phyloP scores from a whole-genome alignment of 352 stramenopile species.

The Phytophthora citricola region DNA sequence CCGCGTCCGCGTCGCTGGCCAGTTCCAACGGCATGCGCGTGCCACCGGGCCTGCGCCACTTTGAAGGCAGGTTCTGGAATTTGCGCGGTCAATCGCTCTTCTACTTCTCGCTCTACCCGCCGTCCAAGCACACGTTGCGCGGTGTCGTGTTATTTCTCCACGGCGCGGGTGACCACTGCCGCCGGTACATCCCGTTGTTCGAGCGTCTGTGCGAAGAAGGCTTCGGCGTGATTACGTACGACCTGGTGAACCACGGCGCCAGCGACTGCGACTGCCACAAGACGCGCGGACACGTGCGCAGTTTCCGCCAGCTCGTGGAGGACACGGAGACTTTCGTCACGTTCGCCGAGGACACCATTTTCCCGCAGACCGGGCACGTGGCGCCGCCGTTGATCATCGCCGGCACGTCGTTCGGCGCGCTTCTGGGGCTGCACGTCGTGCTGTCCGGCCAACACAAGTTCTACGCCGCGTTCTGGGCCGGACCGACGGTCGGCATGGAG shows the following conservation, averaged over 20 bases:
- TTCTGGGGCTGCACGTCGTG: slow-evolving; percentile 57
- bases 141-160: slow-evolving; percentile 55
- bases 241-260: slow-evolving; percentile 49
- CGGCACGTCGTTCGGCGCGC: slow-evolving; percentile 62
- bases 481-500: slow-evolving; percentile 54
- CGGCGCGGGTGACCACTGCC: slow-evolving; percentile 48
- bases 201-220: slow-evolving; percentile 44
- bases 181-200: slow-evolving; percentile 49
- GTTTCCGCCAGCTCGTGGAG: slow-evolving; percentile 53
- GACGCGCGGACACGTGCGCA: slow-evolving; percentile 40
- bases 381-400: slow-evolving; percentile 53
- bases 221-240: slow-evolving; percentile 53
- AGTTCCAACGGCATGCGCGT: slow-evolving; percentile 32
- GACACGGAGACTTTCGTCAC: slow-evolving; percentile 47
- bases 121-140: slow-evolving; percentile 23
- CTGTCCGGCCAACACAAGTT: slow-evolving; percentile 53
- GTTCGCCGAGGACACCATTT: slow-evolving; percentile 43
- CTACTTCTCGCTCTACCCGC: slow-evolving; percentile 48
- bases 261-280: slow-evolving; percentile 44
- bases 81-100: slow-evolving; percentile 39
- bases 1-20: slow-evolving; percentile 14
- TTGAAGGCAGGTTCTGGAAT: slow-evolving; percentile 45
- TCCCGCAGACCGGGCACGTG: slow-evolving; percentile 20
- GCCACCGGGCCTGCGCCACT: slow-evolving; percentile 35
- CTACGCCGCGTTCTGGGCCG: slow-evolving; percentile 49